Evolutionary conservation across 75 land plant genomes (phyloP), one percentile per base, ranked within the genome.

Genomic region (Picea glauca): DNA sequence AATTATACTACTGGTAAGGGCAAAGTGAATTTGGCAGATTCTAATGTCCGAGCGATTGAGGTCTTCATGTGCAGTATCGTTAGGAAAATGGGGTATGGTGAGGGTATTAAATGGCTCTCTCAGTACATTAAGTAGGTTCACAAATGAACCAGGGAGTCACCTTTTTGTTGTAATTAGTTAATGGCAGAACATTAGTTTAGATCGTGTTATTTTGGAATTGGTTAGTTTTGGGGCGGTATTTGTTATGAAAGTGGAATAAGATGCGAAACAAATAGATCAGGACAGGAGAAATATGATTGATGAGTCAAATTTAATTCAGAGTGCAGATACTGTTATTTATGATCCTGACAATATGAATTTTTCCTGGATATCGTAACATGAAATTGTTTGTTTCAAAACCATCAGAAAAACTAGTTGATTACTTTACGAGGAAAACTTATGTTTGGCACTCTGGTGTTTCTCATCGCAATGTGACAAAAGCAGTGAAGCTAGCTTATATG

Each of bases 1-100:
- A 91, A 86, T 64, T 91, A 92, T 82, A 91, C 94, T 33, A 92
- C 94, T 13, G 94, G 94, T 62, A 92, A 92, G 82, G 94, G 94
- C 1, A 91, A 89, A 63, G 94, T 89, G 11, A 86, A 85, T 76
- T 78, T 92, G 50, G 83, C 21, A 5, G 88, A 91, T 58, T 85
- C 90, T 20, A 86, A 88, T 64, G 86, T 92, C 46, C 83, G 94
- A 8, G 87, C 94, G 12, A 90, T 92, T 57, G 94, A 92, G 78
- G 87, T 92, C 46, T 92, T 92, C 89, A 92, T 92, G 94, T 92
- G 94, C 80, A 91, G 91, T 78, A 87, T 92, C 78, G 94, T 92
- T 21, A 80, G 94, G 54, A 92, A 92, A 80, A 91, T 91, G 94
- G 94, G 94, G 4, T 92, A 92, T 81, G 94, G 91, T 18, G 91